A percentile compares a stretch with the other conserved stretches of the same genome.
These are phyloP conservation scores for Aspergillus novoparasiticus DNA, from an alignment of 2,329 filamentous ascomycete genomes.

Conservation along the genomic window DNA sequence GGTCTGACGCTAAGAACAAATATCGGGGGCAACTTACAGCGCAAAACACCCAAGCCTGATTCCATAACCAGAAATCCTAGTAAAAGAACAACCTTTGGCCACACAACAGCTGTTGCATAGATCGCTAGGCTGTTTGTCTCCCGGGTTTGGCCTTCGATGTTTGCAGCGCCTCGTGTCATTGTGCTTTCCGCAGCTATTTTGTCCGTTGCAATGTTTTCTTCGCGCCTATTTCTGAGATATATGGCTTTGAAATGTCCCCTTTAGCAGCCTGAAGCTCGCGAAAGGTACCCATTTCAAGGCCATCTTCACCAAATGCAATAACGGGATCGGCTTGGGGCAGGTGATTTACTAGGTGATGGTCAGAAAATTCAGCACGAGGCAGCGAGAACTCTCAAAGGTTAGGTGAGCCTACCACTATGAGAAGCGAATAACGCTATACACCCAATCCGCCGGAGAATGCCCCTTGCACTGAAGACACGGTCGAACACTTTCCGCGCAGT, in stretches of 20 bases:
- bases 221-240: not conserved
- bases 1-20: not conserved
- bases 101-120: not conserved
- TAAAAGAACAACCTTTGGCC: not conserved
- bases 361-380: too few relatives aligned
- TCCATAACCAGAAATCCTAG: not conserved
- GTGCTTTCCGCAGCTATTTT: not conserved
- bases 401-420: not conserved
- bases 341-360: not conserved
- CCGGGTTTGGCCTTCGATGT: not conserved
- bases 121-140: not conserved
- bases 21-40: not conserved
- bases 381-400: too few relatives aligned
- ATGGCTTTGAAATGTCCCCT: not conserved
- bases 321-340: not conserved
- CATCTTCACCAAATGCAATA: not conserved
- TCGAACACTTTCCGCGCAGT: not conserved
- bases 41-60: not conserved
- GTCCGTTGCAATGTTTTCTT: not conserved
- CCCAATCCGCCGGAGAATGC: not conserved
- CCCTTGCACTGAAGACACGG: not conserved
- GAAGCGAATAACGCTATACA: not conserved
- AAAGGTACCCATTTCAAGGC: not conserved
- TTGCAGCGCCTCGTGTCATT: not conserved
- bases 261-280: not conserved